Conservation (phyloP, 2,329 filamentous ascomycete genomes). For the Tolypocladium nubicola region DNA sequence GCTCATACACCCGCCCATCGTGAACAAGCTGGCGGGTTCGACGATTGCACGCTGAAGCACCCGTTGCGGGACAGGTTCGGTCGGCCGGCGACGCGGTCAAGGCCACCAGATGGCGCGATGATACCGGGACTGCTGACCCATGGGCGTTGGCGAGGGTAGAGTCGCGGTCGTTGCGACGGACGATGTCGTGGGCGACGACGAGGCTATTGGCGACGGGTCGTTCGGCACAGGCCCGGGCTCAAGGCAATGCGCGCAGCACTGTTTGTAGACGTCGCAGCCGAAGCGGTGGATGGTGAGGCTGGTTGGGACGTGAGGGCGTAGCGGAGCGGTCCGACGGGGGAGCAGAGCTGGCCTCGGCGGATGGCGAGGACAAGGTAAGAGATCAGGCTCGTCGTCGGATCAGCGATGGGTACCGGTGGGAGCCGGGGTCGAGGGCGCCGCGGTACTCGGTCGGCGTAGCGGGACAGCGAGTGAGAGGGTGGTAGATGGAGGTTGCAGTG, state of each 20-base stretch:
- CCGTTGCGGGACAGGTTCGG: neutral
- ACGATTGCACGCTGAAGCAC: neutral
- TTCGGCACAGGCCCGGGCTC: neutral
- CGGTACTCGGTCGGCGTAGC: neutral
- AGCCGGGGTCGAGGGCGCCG: neutral
- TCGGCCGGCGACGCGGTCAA: neutral
- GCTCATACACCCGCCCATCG: slow-evolving; percentile 93
- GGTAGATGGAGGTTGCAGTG: slow-evolving; percentile 4
- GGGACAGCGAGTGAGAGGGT: neutral
- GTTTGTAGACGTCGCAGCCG: neutral
- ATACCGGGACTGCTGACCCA: neutral
- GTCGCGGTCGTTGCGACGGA: neutral
- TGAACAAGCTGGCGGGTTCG: slow-evolving; percentile 17
- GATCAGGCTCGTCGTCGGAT: neutral
- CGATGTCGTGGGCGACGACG: neutral
- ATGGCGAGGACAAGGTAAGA: neutral
- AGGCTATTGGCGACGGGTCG: neutral
- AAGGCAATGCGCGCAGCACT: neutral
- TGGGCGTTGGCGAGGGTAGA: neutral
- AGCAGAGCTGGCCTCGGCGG: neutral
- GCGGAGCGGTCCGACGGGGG: neutral
- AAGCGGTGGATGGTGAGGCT: neutral
- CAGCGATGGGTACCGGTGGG: neutral
- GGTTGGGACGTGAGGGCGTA: neutral
- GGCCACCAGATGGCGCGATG: neutral